Conservation (phyloP, 2,329 filamentous ascomycete species). For the Talaromyces verruculosus region DNA sequence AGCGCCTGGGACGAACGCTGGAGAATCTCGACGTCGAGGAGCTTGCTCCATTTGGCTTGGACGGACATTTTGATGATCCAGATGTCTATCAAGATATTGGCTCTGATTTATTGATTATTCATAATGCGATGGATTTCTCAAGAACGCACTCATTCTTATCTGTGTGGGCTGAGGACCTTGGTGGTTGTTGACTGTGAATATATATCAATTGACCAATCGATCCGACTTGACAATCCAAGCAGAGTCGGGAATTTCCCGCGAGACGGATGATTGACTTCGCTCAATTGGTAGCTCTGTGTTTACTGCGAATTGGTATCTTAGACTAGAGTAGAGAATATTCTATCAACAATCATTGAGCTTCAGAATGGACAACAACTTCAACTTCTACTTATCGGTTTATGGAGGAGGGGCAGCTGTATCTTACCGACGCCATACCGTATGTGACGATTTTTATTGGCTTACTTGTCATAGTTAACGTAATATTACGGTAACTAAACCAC, state of each 20-base stretch:
- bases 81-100: not conserved
- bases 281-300: not conserved
- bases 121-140: not conserved
- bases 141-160: not conserved
- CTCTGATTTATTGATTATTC: not conserved
- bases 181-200: not conserved
- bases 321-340: not conserved
- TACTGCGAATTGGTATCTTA: not conserved
- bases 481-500: not conserved
- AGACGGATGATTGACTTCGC: not conserved
- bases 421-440: not conserved
- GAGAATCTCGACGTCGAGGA: conserved; percentile 27
- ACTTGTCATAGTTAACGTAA: not conserved
- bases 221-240: not conserved
- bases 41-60: conserved; percentile 26
- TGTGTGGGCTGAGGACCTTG: not conserved
- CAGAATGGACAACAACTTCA: not conserved
- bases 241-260: not conserved
- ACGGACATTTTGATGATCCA: not conserved
- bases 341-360: not conserved
- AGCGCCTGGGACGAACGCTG: conserved; percentile 71
- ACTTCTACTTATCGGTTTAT: not conserved
- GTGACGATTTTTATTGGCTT: not conserved
- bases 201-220: not conserved
- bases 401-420: not conserved